Percentiles rank a stretch among this genome's conserved stretches.
Evolutionary conservation across 2,329 filamentous ascomycete species (phyloP).

Genomic region (Exophiala sp.): DNA sequence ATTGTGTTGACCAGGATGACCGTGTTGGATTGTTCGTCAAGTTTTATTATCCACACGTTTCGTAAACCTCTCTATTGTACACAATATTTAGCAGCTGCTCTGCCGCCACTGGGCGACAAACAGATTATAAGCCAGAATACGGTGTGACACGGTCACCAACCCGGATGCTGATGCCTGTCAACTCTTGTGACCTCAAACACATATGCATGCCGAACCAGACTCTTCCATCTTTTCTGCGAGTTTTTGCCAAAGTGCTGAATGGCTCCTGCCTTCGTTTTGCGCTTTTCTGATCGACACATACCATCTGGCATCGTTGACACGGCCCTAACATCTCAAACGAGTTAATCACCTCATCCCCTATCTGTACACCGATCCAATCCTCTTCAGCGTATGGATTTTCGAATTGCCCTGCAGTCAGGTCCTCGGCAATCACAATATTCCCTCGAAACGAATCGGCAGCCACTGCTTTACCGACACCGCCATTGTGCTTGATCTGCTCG

Average conservation of each 20-base stretch:
- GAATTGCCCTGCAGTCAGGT: constrained; percentile 36
- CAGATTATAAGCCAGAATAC: not conserved
- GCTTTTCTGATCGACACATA: constrained; percentile 85
- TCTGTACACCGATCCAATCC: constrained; percentile 64
- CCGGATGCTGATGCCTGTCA: constrained; percentile 2
- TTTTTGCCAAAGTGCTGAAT: constrained; percentile 83
- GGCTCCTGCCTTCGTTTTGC: constrained; percentile 77
- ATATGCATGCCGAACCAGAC: constrained; percentile 85
- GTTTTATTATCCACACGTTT: not conserved
- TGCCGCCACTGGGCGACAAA: not conserved
- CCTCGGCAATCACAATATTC: constrained; percentile 71
- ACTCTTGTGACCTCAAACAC: constrained; percentile 30
- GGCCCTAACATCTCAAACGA: constrained; percentile 65
- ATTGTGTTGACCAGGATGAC: no score
- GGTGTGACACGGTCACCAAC: constrained; percentile 21
- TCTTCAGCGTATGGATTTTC: constrained; percentile 75
- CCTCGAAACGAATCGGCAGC: constrained; percentile 77
- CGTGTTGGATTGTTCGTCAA: not conserved
- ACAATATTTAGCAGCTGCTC: not conserved
- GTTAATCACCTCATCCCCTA: constrained; percentile 47
- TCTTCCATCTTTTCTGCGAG: constrained; percentile 75
- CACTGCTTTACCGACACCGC: constrained; percentile 51
- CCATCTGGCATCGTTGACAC: constrained; percentile 91
- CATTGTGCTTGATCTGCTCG: constrained; percentile 59
- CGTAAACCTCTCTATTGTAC: not conserved